Base-by-base conservation (phyloP, 1,139 yeast species). In the Zygosaccharomyces sapae region DNA sequence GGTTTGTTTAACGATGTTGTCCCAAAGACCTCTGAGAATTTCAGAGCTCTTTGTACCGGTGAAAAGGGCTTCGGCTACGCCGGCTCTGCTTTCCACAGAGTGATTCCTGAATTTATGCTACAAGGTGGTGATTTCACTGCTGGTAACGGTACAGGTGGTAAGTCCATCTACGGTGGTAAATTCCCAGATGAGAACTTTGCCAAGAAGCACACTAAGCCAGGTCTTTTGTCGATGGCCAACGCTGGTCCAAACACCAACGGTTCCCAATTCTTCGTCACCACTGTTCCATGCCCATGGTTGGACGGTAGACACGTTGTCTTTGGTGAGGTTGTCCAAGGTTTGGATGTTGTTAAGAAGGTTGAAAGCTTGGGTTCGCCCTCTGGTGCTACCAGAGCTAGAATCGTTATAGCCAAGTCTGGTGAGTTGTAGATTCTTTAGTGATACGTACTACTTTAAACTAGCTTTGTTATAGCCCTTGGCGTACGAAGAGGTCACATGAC, bases 241-340 rank as follows among this genome's bases (percentile, higher is more conserved):
- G 97, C 97, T 64, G 98, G 98, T 70, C 96, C 96, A 74, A 88
- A 90, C 90, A 90, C 97, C 82, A 92, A 92, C 79, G 98, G 98
- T 60, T 90, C 97, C 52, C 98, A 92, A 77, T 92, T 92, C 79
- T 92, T 92, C 82, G 81, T 92, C 75, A 92, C 98, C 79, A 90
- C 97, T 55, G 97, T 90, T 52, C 80, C 89, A 66, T 77, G 86
- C 72, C 86, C 96, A 61, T 90, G 97, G 97, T 83, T 92, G 75
- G 97, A 92, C 70, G 97, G 97, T 71, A 86, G 85, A 78, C 98
- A 92, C 84, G 97, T 89, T 73, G 98, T 92, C 58, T 92, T 90
- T 66, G 98, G 98, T 72, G 97, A 90, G 79, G 97, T 92, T 62
- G 71, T 74, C 62, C 96, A 89, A 50, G 97, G 97, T 66, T 73